Evolutionary conservation across 179 eudicot genomes (phyloP), one percentile per base, ranked within the genome.

Genomic region (Sideroxylon spinosum): DNA sequence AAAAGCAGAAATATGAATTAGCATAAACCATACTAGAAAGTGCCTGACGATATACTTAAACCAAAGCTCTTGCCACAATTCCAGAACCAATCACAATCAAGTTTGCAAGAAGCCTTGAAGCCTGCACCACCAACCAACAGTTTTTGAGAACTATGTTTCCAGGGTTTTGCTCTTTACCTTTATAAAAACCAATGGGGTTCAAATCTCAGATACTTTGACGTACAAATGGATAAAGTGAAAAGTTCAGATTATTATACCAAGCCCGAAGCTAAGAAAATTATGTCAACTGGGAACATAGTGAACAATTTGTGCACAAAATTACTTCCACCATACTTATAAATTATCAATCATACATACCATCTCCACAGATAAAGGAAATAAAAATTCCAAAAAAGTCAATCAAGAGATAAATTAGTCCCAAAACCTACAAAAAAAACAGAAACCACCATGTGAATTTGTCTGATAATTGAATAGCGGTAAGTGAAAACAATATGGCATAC

Each of bases 21-120:
- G 29, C 57, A 76, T 44, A 3, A 77, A 59, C 78, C 80, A 77
- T 84, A 91, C 95, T 91, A 10, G 88, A 73, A 75, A 91, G 84
- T 76, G 92, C 95, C 82, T 88, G 92, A 49, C 91, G 88, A 68
- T 91, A 92, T 65, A 95, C 97, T 88, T 92, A 95, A 82, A 86
- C 88, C 59, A 92, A 74, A 80, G 93, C 93, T 86, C 97, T 89
- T 60, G 86, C 79, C 79, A 91, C 22, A 71, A 92, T 84, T 71
- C 91, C 90, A 78, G 93, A 89, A 9, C 97, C 94, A 89, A 91
- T 80, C 4, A 91, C 87, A 7, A 92, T 37, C 76, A 92, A 80
- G 74, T 89, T 90, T 37, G 97, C 94, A 32, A 90, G 77, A 73
- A 92, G 76, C 74, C 78, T 92, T 55, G 91, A 84, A 70, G 97